Base-by-base conservation (phyloP, 768 basidiomycete species). In the Scleroderma citrinum region DNA sequence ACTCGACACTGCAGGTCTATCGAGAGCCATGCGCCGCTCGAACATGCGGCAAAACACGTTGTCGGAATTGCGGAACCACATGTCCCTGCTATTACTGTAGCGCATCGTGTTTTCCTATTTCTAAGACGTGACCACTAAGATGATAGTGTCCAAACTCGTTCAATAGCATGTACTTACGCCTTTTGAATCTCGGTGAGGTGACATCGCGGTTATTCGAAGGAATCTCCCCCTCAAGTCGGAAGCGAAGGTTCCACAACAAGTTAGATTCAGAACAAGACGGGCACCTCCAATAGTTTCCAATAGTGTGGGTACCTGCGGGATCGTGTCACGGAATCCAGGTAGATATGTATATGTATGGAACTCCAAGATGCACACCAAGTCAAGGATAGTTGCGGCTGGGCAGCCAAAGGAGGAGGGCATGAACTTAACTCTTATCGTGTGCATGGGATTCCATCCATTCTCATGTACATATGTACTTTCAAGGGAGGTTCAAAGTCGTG, bases 161-260 rank as follows among this genome's bases (percentile, higher is more conserved):
- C 24, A 42, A 23, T 23, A 26, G 16, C n/a, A 23, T 23, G 16
- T 16, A 23, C 40, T 42, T n/a, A 29, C 20, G 14, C 21, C 13
- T 41, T 23, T 21, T 41, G 23, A 41, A 29, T 42, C 13, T 44
- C 43, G 43, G 43, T 11, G 43, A 44, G 29, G 43, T 44, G 43
- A 11, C 43, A 44, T 44, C 43, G 30, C 43, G 19, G 14, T 20
- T 44, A 32, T 14, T n/a, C 26, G 43, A n/a, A 17, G 43, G 29
- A 12, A 17, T 8, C 8, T n/a, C 30, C 26, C 8, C n/a, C 19
- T 12, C 13, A 31, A 13, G 17, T 34, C 43, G 30, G 43, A 44
- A 44, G 43, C 31, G 43, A 44, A 32, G 31, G 43, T 17, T 20
- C 43, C 21, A 32, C 26, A 44, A n/a, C 29, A 13, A 21, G 43